Percentiles rank a stretch among this genome's conserved stretches.
These are phyloP conservation scores for Leccinum fibrillosum DNA, from an alignment of 768 basidiomycete genomes.

Conservation along the genomic window DNA sequence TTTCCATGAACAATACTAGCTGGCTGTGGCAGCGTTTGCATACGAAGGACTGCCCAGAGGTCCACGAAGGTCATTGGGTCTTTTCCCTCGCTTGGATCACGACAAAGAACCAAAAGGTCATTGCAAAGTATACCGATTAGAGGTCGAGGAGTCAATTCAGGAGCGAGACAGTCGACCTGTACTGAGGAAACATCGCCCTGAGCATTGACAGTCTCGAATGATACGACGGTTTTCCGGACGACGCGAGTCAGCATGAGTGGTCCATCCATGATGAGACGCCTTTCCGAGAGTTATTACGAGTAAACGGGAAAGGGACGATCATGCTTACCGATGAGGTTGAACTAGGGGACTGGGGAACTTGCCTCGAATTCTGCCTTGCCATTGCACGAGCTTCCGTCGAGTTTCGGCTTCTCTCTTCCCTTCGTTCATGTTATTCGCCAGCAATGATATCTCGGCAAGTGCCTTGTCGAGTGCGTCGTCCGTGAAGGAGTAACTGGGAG, in stretches of 20 bases:
- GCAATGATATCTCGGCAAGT: conserved; percentile 77
- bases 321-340: conserved; percentile 85
- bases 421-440: conserved; percentile 97
- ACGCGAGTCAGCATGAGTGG: conserved; percentile 81
- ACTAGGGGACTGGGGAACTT: conserved; percentile 97
- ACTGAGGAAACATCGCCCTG: conserved; percentile 77
- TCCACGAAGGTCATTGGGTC: conserved; percentile 77
- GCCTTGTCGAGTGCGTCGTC: conserved; percentile 87
- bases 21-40: conserved; percentile 91
- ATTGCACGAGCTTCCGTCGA: conserved; percentile 83
- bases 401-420: conserved; percentile 96
- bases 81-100: conserved; percentile 78
- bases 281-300: conserved; percentile 28
- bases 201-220: conserved; percentile 76
- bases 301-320: background rate
- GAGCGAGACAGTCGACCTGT: conserved; percentile 87
- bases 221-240: conserved; percentile 78
- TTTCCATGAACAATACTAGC: conserved; percentile 89
- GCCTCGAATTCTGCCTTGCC: conserved; percentile 86
- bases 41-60: conserved; percentile 93
- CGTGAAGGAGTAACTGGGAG: conserved; percentile 70
- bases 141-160: conserved; percentile 77
- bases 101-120: conserved; percentile 88
- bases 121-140: conserved; percentile 86
- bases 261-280: conserved; percentile 93